Evolutionary conservation across 192 early-diverging fungal genomes (phyloP), one percentile per base, ranked within the genome.

Genomic region (Coemansia sp.): DNA sequence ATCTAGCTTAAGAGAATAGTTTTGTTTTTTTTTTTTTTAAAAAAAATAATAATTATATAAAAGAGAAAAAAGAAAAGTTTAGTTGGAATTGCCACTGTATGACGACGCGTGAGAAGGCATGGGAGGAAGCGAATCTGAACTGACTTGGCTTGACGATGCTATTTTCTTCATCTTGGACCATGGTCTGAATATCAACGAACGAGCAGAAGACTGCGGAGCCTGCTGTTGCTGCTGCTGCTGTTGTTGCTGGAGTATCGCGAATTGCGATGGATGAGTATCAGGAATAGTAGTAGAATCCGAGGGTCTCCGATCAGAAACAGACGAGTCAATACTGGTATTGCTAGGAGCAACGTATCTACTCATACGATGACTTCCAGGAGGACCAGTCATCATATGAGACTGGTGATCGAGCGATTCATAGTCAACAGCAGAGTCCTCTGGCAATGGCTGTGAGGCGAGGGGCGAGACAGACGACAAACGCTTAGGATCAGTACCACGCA

Each of bases 1-100:
- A 96, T 72, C 86, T 93, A 15, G 92, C 93, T 15, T 65, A 47
- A 41, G 36, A 38, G 36, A 38, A 38, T 38, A 38, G 36, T 38
- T 38, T 38, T 38, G 36, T 38, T 38, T 27, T n/a, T n/a, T n/a
- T n/a, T n/a, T n/a, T n/a, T 27, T 27, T 27, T n/a, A n/a, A 27
- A 63, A 63, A 63, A 63, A 4, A 64, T 15, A 65, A 40, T 39
- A n/a, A 40, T 38, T 15, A 65, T 29, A 65, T 47, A 27, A 46
- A 18, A 65, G 29, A 47, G 6, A 11, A 33, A 18, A 47, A 27
- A 46, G 46, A 2, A 47, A 36, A 61, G 15, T 33, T 29, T 38
- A 72, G 46, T 69, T 67, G 44, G 70, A 49, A 20, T 75, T 68
- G n/a, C 66, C 55, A 11, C 75, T 72, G 38, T 71, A 82, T 1